Conservation (phyloP, 139 green algal genomes). For the Micromonas commoda region DNA sequence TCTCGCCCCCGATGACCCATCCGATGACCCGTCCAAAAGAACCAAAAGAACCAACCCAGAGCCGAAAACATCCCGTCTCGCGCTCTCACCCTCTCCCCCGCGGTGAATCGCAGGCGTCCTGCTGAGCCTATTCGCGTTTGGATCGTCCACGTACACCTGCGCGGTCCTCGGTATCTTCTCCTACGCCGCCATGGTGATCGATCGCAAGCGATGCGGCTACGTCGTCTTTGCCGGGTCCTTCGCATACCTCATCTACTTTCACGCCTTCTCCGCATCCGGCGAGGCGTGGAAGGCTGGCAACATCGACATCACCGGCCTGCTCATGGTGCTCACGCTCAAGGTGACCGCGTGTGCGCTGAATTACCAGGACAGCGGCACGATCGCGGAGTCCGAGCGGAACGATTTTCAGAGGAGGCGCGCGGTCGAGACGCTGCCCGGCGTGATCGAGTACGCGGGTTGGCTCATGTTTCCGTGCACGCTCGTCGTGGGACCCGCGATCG, state of each 20-base stretch:
- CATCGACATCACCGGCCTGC: conserved; percentile 13
- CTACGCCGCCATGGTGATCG: neutral
- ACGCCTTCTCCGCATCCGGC: neutral
- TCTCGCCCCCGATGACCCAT: too few relatives aligned
- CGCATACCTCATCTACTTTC: conserved; percentile 17
- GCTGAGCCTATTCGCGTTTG: neutral
- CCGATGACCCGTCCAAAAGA: too few relatives aligned
- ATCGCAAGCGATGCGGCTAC: neutral
- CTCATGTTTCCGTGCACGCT: conserved; percentile 17
- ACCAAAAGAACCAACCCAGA: too few relatives aligned
- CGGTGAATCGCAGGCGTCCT: too few relatives aligned
- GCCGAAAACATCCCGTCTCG: too few relatives aligned
- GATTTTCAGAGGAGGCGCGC: neutral
- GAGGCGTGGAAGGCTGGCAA: conserved; percentile 14
- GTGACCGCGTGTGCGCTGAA: conserved; percentile 22
- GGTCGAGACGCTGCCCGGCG: neutral
- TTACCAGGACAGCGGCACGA: neutral
- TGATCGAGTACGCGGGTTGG: conserved; percentile 14
- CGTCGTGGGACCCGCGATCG: conserved; percentile 14
- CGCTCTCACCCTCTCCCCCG: too few relatives aligned
- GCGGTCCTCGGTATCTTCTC: neutral
- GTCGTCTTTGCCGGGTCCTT: neutral
- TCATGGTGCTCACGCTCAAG: conserved; percentile 23
- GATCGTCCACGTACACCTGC: neutral
- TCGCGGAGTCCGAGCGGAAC: neutral